These are phyloP conservation scores for Catenaria anguillulae DNA, from an alignment of 371 early-diverging fungal genomes.

Conservation along the genomic window DNA sequence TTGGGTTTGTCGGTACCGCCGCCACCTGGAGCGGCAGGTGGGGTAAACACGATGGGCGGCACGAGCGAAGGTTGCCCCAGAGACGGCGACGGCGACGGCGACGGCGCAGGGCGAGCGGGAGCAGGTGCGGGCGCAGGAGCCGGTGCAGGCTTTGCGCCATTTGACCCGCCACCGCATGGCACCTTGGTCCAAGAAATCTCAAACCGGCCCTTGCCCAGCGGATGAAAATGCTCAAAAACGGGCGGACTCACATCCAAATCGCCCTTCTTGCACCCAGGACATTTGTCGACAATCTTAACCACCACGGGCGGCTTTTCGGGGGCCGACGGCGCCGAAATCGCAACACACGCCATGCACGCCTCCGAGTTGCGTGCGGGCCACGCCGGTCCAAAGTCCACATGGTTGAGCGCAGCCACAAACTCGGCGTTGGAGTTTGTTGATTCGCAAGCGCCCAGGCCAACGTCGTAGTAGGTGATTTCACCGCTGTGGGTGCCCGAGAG, in stretches of 20 bases:
- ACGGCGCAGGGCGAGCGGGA: too few relatives aligned
- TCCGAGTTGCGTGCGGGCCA: neutral
- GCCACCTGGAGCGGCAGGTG: too few relatives aligned
- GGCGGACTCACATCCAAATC: neutral
- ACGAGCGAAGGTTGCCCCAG: too few relatives aligned
- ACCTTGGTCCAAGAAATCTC: neutral
- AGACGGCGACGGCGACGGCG: too few relatives aligned
- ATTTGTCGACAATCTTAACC: neutral
- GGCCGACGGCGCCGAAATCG: neutral
- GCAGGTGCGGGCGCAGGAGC: too few relatives aligned
- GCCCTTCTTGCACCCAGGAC: neutral
- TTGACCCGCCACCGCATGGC: neutral
- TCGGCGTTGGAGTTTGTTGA: neutral
- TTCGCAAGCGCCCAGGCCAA: conserved; percentile 1
- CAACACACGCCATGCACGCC: neutral
- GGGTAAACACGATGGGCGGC: too few relatives aligned
- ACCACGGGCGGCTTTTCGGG: neutral
- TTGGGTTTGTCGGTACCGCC: too few relatives aligned
- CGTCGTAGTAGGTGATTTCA: neutral
- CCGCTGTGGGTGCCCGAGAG: too few relatives aligned
- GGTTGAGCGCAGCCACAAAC: neutral
- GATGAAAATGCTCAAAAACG: neutral
- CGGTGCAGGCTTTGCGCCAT: too few relatives aligned
- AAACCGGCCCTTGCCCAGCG: conserved; percentile 2
- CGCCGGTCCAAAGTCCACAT: neutral